Conservation (phyloP, 225 moss, liverwort and hornwort species). For the Pleurozium schreberi region DNA sequence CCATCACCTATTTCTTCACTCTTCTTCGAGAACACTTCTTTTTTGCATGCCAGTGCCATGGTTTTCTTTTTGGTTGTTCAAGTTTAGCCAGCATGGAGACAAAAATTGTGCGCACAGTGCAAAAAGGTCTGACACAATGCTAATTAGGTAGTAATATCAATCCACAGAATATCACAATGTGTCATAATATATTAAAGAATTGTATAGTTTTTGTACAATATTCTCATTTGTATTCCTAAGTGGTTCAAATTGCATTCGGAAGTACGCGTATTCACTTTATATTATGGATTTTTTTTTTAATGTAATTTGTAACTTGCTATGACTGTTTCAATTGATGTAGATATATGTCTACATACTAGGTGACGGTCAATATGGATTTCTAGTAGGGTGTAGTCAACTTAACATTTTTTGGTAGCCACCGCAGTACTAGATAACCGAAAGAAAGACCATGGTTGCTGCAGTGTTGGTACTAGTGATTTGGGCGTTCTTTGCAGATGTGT, state of each 20-base stretch:
- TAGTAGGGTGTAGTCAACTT: neutral
- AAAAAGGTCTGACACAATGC: neutral
- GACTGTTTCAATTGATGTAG: neutral
- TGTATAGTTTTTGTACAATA: neutral
- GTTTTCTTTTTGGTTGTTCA: neutral
- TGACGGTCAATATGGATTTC: too few species aligned
- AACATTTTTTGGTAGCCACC: neutral
- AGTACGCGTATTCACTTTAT: neutral
- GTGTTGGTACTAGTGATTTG: neutral
- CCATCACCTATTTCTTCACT: neutral
- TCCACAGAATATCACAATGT: neutral
- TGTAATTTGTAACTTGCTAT: neutral
- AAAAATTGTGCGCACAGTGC: neutral
- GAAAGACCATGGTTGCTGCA: neutral
- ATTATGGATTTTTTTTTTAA: neutral
- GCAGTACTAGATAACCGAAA: neutral
- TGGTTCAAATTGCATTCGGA: neutral
- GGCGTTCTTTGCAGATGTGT: constrained; percentile 52
- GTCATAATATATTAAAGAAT: neutral
- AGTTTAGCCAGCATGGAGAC: neutral
- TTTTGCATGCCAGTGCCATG: neutral
- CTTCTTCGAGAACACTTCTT: neutral
- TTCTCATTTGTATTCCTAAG: neutral
- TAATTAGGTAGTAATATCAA: neutral
- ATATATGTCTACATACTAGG: neutral